Base-by-base conservation (phyloP, 371 early-diverging fungal genomes). In the Haplosporangium sp. region DNA sequence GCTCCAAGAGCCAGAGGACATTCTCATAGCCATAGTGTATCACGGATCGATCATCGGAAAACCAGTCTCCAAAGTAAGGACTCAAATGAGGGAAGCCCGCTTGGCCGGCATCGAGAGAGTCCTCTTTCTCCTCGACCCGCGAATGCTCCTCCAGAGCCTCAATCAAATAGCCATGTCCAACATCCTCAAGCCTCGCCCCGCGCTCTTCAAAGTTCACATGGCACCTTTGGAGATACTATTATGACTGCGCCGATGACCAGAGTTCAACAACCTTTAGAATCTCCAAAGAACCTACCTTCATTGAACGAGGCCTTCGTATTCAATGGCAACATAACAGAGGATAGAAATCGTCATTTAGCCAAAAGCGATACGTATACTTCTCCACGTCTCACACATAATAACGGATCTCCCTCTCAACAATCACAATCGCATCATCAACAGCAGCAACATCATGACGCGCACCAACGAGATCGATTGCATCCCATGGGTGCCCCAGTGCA, bases 381-480 rank as follows among this genome's bases (percentile, higher is more conserved):
- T 18, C 47, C 64, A 6, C 29, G 37, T 37, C 38, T 21, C 18
- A 48, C 56, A 23, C 16, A 42, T 48, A 60, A 40, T 48, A 40
- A n/a, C 53, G n/a, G 40, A 20, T 10, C 64, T 45, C 38, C 18
- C 52, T 40, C 54, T 16, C 18, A 59, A 43, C 21, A n/a, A 29
- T 1, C 50, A 46, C 13, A 55, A 48, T 16, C 47, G 40, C 55
- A 59, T 41, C 23, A 46, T 13, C 47, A 14, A 20, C 68, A 60
- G 14, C 68, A 46, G 43, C 54, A 54, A 38, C 47, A 50, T 8
- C 55, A 57, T 42, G 62, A 68, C 41, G 46, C 62, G 47, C 62
- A 68, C 18, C 69, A 59, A 69, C 69, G 23, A 10, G 62, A 62
- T 55, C 68, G 68, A 61, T 54, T 68, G 57, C 56, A 61, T 56